A percentile compares a stretch with the other conserved stretches of the same genome.
Evolutionary conservation across 306 rosid genomes (phyloP).

Genomic region (Cucurbita maxima): DNA sequence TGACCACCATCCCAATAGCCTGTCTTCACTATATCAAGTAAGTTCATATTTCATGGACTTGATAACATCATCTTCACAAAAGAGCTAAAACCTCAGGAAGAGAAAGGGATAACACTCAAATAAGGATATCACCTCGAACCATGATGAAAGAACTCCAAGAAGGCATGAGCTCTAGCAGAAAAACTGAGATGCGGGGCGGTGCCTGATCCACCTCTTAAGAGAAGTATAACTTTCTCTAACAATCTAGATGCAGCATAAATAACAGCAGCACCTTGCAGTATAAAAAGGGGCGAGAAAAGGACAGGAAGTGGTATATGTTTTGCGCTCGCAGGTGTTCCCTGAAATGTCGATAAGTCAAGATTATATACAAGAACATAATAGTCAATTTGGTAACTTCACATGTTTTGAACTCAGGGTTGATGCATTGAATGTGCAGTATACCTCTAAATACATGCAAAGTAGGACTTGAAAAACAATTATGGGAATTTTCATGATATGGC

Average conservation of each 20-base stretch:
- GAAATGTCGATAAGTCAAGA: conserved; percentile 17
- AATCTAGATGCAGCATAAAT: conserved; percentile 54
- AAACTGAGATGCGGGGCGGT: conserved; percentile 56
- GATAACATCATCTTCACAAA: background rate
- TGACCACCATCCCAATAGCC: conserved; percentile 99
- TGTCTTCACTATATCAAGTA: conserved; percentile 15
- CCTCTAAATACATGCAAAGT: conserved; percentile 94
- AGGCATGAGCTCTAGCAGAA: conserved; percentile 66
- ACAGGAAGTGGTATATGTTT: conserved; percentile 51
- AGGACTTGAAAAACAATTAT: conserved; percentile 70
- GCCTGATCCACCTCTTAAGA: conserved; percentile 51
- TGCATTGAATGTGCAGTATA: conserved; percentile 9
- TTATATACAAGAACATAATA: background rate
- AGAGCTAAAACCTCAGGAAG: background rate
- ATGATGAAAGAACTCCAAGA: conserved; percentile 82
- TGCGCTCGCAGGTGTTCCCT: conserved; percentile 76
- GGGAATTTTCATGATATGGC: conserved; percentile 89
- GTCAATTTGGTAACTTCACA: background rate
- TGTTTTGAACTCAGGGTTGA: background rate
- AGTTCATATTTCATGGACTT: background rate
- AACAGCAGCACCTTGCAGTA: conserved; percentile 73
- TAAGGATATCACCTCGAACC: conserved; percentile 69
- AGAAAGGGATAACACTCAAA: background rate
- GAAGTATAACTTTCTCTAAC: conserved; percentile 63
- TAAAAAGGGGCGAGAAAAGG: conserved; percentile 72